Conservation (phyloP, 495 filamentous ascomycete genomes). For the Neurospora africana region DNA sequence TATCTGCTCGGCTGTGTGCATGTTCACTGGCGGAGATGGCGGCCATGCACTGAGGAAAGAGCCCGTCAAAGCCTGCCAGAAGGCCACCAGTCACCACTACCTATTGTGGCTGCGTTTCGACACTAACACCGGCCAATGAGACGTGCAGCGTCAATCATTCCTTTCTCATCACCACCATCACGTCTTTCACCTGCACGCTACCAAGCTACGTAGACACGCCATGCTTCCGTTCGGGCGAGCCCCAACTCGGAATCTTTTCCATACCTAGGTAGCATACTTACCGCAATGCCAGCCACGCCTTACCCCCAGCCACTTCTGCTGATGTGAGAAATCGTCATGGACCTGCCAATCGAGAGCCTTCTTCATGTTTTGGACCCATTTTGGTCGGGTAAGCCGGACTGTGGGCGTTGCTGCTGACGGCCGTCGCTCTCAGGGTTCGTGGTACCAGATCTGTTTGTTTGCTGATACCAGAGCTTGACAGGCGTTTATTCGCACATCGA, state of each 20-base stretch:
- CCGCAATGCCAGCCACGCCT: background rate
- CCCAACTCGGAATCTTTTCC: background rate
- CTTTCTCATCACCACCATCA: background rate
- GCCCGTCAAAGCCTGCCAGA: background rate
- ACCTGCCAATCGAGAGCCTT: background rate
- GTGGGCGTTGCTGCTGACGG: background rate
- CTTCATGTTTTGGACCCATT: background rate
- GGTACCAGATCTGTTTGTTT: background rate
- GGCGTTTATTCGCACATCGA: background rate
- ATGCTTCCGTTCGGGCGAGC: background rate
- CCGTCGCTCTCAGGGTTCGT: background rate
- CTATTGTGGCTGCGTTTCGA: background rate
- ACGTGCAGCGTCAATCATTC: background rate
- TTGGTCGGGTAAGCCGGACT: background rate
- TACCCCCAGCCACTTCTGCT: background rate
- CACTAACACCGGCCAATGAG: background rate
- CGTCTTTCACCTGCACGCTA: background rate
- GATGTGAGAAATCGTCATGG: background rate
- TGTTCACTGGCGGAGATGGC: background rate
- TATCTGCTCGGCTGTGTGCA: background rate
- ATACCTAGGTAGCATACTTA: too few species aligned
- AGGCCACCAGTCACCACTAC: background rate
- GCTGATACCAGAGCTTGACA: background rate
- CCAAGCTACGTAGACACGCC: too few species aligned
- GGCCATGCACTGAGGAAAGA: background rate